Conservation (phyloP, 2,329 filamentous ascomycete genomes). For the Ophiostoma ulmi region DNA sequence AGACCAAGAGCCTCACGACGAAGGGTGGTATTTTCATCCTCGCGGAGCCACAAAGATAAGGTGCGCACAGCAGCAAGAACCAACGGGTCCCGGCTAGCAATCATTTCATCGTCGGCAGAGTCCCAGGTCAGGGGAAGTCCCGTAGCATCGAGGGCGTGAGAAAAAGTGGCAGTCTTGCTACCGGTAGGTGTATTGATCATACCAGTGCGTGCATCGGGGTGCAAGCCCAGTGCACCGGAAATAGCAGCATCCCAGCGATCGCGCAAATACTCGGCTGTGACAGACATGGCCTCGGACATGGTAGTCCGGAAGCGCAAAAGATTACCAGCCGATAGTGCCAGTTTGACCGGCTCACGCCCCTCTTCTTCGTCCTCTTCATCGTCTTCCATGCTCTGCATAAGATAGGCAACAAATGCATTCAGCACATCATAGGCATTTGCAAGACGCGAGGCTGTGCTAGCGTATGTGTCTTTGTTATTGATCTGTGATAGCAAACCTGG, state of each 20-base stretch:
- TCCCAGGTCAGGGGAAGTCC: constrained; percentile 54
- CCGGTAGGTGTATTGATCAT: not conserved
- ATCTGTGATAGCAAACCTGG: constrained; percentile 56
- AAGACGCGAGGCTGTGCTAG: constrained; percentile 47
- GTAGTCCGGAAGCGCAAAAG: constrained; percentile 57
- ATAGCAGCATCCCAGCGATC: constrained; percentile 65
- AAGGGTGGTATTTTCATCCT: constrained; percentile 59
- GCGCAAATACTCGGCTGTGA: constrained; percentile 60
- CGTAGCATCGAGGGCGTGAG: constrained; percentile 27
- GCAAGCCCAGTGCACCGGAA: constrained; percentile 57
- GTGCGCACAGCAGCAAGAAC: constrained; percentile 54
- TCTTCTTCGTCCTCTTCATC: constrained; percentile 41
- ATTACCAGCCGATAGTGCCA: constrained; percentile 47
- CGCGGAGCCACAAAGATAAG: constrained; percentile 61
- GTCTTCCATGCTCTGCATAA: constrained; percentile 52
- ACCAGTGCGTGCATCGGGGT: constrained; percentile 49
- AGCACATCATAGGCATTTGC: constrained; percentile 59
- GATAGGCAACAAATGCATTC: constrained; percentile 54
- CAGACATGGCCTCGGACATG: constrained; percentile 58
- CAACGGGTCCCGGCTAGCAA: constrained; percentile 51
- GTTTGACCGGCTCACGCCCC: not conserved
- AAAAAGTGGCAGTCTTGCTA: not conserved
- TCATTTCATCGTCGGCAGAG: constrained; percentile 43
- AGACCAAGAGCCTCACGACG: constrained; percentile 54
- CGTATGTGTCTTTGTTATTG: constrained; percentile 50